Conservation (phyloP, 1,139 yeast genomes). For the Magnusiomyces magnusii region DNA sequence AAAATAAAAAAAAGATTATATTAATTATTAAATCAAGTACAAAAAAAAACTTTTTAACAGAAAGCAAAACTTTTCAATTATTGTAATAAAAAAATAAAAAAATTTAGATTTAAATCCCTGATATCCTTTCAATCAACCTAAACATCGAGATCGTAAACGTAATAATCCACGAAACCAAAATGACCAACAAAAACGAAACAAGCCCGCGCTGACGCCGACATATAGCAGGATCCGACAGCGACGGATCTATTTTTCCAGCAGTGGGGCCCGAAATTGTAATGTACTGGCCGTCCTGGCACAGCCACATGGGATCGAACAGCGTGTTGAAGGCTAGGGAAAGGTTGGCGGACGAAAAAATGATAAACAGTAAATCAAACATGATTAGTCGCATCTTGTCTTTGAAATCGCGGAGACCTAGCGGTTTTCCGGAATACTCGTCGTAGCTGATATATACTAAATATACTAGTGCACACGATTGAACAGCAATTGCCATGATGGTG, state of each 20-base stretch:
- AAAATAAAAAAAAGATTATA: no score
- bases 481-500: constrained; percentile 85
- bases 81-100: no score
- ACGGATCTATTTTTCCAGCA: constrained; percentile 6
- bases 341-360: constrained; percentile 90
- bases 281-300: neutral
- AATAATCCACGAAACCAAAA: constrained; percentile 72
- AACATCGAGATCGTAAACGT: constrained; percentile 78
- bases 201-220: constrained; percentile 78
- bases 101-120: neutral
- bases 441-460: constrained; percentile 76
- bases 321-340: constrained; percentile 80
- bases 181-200: constrained; percentile 69
- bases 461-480: constrained; percentile 68
- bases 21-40: no score
- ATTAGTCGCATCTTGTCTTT: constrained; percentile 69
- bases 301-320: constrained; percentile 51
- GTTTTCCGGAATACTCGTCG: constrained; percentile 89
- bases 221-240: constrained; percentile 37
- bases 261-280: neutral
- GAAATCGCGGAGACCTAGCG: constrained; percentile 81
- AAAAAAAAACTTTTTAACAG: no score
- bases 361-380: constrained; percentile 73
- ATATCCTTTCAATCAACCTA: constrained; percentile 71
- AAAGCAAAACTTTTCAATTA: no score